Evolutionary conservation across 257 asterid genomes (phyloP), one percentile per base, ranked within the genome.

Genomic region (Jasminum sambac): DNA sequence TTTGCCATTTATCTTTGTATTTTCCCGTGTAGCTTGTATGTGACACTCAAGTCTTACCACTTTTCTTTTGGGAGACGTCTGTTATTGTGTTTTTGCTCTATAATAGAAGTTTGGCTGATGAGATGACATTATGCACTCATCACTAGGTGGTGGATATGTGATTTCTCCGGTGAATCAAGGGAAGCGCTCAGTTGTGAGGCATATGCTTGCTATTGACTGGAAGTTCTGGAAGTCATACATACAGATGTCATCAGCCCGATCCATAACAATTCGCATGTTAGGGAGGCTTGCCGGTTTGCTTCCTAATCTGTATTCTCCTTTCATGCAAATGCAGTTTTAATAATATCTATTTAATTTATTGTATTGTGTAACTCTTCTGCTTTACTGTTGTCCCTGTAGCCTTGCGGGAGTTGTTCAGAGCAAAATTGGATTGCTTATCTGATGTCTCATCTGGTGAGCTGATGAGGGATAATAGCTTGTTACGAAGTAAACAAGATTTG

Each of bases 201-300:
- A 91, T 76, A 95, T 95, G 99, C 88, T 95, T 81, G 96, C 99
- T 72, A 83, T 95, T 81, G 96, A 95, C 76, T 95, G 99, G 99
- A 90, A 79, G 72, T 89, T 79, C 77, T 93, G 97, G 98, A 95
- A 79, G 79, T 85, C 94, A 16, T 88, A 86, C 74, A 23, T 91
- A 75, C 80, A 75, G 70, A 76, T 79, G 70, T 86, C 93, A 68
- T 85, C 96, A 37, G 84, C 95, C 68, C 82, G 92, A 84, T 95
- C 89, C 37, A 82, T 91, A 69, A 91, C 99, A 24, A 88, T 88
- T 64, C 64, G 80, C 84, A 82, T 85, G 95, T 77, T 86, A 73
- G 89, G 89, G 68, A 82, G 89, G 77, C 84, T 86, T 66, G 81
- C 92, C 50, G 87, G 91, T 84, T n/a, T 76, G 83, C 63, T 78